These are phyloP conservation scores for Tylopilus felleus DNA, from an alignment of 768 basidiomycete genomes.

Conservation along the genomic window DNA sequence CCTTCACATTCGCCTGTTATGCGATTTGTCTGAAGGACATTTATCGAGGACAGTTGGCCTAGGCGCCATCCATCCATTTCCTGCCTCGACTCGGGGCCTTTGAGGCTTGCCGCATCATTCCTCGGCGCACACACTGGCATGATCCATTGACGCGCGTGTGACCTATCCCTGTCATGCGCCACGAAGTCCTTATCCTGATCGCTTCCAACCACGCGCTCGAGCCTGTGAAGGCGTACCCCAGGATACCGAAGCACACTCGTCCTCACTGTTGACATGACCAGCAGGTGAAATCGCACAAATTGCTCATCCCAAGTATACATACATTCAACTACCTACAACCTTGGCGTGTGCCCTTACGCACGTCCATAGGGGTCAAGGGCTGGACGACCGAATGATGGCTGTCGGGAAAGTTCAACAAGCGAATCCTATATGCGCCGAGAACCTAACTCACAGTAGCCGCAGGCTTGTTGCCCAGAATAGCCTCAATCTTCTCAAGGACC, in stretches of 20 bases:
- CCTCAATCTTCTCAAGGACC: slow-evolving; percentile 49
- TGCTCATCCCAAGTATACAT: not conserved
- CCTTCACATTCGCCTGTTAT: too few species aligned
- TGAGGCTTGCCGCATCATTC: not conserved
- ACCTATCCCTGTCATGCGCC: not conserved
- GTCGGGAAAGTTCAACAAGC: slow-evolving; percentile 5
- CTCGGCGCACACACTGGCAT: not conserved
- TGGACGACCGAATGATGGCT: slow-evolving; percentile 30
- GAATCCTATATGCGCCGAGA: not conserved
- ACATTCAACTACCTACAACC: not conserved
- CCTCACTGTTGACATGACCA: too few species aligned
- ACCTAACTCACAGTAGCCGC: slow-evolving; percentile 24
- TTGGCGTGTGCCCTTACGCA: not conserved
- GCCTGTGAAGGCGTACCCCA: too few species aligned
- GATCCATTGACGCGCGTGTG: not conserved
- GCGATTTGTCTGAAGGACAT: not conserved
- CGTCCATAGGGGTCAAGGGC: slow-evolving; percentile 29
- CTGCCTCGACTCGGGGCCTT: not conserved
- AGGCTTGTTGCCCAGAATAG: slow-evolving; percentile 44
- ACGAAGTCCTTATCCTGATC: not conserved
- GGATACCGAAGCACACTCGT: too few species aligned
- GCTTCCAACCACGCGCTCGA: not conserved
- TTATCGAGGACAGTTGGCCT: not conserved
- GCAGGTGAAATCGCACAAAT: not conserved
- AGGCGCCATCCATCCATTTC: not conserved